These are phyloP conservation scores for Aspergillus quadricinctus DNA, from an alignment of 2,329 filamentous ascomycete genomes.

Conservation along the genomic window DNA sequence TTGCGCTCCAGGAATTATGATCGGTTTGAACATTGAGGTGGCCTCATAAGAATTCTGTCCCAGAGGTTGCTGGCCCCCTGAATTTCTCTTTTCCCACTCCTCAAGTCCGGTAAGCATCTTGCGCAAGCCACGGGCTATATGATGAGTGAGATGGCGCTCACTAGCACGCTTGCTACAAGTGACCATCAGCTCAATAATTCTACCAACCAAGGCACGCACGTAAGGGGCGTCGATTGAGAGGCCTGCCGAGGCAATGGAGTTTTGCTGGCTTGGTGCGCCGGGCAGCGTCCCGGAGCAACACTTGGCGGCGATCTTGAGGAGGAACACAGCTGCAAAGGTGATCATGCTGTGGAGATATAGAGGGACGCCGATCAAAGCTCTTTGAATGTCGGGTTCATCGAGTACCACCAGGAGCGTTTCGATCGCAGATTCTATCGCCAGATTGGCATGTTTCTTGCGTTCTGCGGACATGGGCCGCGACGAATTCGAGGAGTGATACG, in stretches of 20 bases:
- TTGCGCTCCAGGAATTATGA: slow-evolving; percentile 34
- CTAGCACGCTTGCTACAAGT: slow-evolving; percentile 36
- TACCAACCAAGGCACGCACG: slow-evolving; percentile 31
- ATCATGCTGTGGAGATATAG: slow-evolving; percentile 47
- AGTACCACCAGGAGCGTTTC: slow-evolving; percentile 40
- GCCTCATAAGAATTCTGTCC: slow-evolving; percentile 22
- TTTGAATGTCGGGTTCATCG: slow-evolving; percentile 42
- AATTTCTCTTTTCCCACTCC: slow-evolving; percentile 36
- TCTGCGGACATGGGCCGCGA: slow-evolving; percentile 41
- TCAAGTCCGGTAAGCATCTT: slow-evolving; percentile 39
- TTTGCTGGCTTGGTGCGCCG: slow-evolving; percentile 32
- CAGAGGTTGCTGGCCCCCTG: slow-evolving; percentile 16
- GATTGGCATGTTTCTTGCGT: slow-evolving; percentile 42
- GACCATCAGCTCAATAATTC: slow-evolving; percentile 36
- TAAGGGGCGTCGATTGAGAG: slow-evolving; percentile 32
- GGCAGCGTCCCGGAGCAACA: slow-evolving; percentile 30
- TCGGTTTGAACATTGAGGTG: slow-evolving; percentile 32
- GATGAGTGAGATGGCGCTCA: slow-evolving; percentile 38
- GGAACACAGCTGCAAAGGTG: slow-evolving; percentile 44
- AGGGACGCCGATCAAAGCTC: slow-evolving; percentile 41
- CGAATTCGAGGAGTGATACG: slow-evolving; percentile 38
- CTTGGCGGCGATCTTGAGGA: slow-evolving; percentile 43
- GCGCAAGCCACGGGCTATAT: slow-evolving; percentile 35
- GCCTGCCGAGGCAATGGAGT: slow-evolving; percentile 36
- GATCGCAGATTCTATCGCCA: slow-evolving; percentile 41